Conservation (phyloP, 345 rosid genomes). For the Erucastrum elatum region DNA sequence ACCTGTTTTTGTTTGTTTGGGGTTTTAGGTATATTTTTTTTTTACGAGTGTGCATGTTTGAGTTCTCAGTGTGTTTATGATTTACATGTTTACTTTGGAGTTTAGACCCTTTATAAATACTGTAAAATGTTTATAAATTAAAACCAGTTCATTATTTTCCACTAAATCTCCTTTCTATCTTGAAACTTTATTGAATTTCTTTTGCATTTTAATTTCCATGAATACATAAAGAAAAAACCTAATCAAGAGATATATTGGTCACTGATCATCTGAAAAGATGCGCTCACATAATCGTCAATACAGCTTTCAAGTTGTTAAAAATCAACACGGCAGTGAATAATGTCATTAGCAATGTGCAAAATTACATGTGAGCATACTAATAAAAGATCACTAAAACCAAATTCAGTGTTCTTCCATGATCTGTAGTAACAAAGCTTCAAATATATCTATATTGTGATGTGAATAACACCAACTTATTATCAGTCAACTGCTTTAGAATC, state of each 20-base stretch:
- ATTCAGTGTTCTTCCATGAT: slow-evolving; percentile 11
- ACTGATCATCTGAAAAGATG: too few relatives aligned
- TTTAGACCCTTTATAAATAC: neutral
- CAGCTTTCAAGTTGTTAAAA: neutral
- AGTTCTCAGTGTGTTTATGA: slow-evolving; percentile 21
- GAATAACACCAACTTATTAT: neutral
- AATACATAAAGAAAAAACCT: too few relatives aligned
- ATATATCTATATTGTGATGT: neutral
- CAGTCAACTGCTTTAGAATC: slow-evolving; percentile 31
- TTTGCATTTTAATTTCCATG: too few relatives aligned
- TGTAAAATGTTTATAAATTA: neutral
- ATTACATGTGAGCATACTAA: slow-evolving; percentile 17
- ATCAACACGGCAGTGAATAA: slow-evolving; percentile 13
- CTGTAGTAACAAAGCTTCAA: slow-evolving; percentile 3
- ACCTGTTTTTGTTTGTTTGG: slow-evolving; percentile 1
- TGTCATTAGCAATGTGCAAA: slow-evolving; percentile 26
- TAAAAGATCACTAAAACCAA: too few relatives aligned
- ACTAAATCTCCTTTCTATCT: too few relatives aligned
- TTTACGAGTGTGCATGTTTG: slow-evolving; percentile 4
- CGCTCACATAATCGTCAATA: neutral
- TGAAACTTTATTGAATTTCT: too few relatives aligned
- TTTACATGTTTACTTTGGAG: slow-evolving; percentile 2
- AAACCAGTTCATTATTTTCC: too few relatives aligned
- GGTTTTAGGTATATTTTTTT: slow-evolving; percentile 10
- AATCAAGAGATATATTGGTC: too few relatives aligned